Evolutionary conservation across 805 yeast genomes (phyloP).

Genomic region (Candida xiaguanensis): DNA sequence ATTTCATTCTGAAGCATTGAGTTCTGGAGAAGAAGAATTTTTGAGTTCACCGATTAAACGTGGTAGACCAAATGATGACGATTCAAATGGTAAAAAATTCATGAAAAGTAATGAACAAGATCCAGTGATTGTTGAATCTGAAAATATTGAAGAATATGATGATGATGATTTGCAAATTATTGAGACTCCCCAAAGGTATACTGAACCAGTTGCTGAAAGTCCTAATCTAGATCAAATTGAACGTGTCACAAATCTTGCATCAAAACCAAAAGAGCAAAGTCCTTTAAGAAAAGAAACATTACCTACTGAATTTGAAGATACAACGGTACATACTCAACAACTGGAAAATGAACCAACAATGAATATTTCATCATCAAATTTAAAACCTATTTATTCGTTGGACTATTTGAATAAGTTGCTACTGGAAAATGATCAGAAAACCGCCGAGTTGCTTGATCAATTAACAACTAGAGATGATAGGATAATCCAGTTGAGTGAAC

Average conservation of each 20-base stretch:
- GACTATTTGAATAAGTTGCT: constrained; percentile 24
- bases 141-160: not conserved
- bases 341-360: constrained; percentile 27
- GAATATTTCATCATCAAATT: constrained; percentile 28
- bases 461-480: constrained; percentile 5
- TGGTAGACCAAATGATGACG: constrained; percentile 1
- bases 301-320: constrained; percentile 4
- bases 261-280: constrained; percentile 17
- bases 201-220: constrained; percentile 28
- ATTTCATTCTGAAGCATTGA: constrained; percentile 9
- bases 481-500: constrained; percentile 12
- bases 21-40: not conserved
- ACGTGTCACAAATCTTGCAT: constrained; percentile 13
- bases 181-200: constrained; percentile 27
- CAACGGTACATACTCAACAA: constrained; percentile 2
- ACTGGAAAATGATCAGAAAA: constrained; percentile 14
- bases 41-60: constrained; percentile 9
- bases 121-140: constrained; percentile 1
- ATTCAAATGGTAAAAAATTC: not conserved
- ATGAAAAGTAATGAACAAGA: not conserved
- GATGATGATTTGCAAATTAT: constrained; percentile 13
- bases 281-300: constrained; percentile 18
- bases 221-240: constrained; percentile 24
- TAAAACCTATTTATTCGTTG: constrained; percentile 29
- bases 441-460: constrained; percentile 3